Evolutionary conservation across 2,329 filamentous ascomycete species (phyloP), one percentile per base, ranked within the genome.

Genomic region (Trichoderma sp.): DNA sequence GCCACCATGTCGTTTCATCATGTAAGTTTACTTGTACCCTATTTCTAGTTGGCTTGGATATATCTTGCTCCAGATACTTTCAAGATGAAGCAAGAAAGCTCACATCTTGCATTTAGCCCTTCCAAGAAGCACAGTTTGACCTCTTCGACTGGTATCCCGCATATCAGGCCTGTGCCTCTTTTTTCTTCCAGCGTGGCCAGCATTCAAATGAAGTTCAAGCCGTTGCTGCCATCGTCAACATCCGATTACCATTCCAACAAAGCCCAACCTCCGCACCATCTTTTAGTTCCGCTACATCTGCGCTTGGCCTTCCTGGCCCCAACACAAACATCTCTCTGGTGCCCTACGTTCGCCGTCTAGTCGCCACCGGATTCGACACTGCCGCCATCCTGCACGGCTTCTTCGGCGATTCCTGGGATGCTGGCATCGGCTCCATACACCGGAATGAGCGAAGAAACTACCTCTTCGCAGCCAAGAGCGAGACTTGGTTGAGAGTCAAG

Each of bases 371-470:
- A 2, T 96, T 97, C 82, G 96, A 98, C 78, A 90, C 89, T 51
- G 89, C 91, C 0, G 89, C 89, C 0, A 90, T 98, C n/a, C 83
- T 99, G 70, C 93, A 97, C 76, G 94, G 94, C 13, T 97, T 97
- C 82, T 99, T 98, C 75, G 96, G 96, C n/a, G 92, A 97, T 72
- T 91, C 97, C 77, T 99, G 94, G 92, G 80, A 83, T 39, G 83
- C 86, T 24, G 96, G 96, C 2, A 86, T 98, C 59, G 91, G 94
- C 0, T 88, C 90, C 13, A 83, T 97, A 69, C 92, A 97, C 76
- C 93, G 97, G 78, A 90, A 91, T 72, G 96, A 99, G 80, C 87
- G 96, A 63, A 88, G 93, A 68, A 99, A 99, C 78, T 99, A 96
- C 77, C 86, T 99, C 39, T 98, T 98, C 77, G 93, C 95, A 0